Evolutionary conservation across 2,329 filamentous ascomycete species (phyloP), one percentile per base, ranked within the genome.

Genomic region (Corniculantispora saksenae): DNA sequence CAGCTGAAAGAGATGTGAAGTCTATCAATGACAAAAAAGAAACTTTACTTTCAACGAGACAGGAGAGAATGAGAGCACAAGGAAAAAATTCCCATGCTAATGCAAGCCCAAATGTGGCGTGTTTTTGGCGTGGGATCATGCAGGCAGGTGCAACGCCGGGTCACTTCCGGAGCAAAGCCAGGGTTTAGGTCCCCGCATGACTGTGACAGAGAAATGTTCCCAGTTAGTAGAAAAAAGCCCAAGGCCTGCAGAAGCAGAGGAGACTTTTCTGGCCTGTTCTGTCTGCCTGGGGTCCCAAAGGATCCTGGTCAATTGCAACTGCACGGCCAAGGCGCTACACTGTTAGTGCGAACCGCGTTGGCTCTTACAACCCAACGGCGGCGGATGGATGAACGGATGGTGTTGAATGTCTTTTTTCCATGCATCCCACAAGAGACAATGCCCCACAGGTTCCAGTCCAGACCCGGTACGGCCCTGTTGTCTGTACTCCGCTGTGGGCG

Each of bases 131-230:
- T 32, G 54, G 29, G 5, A 48, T n/a, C n/a, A 21, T 48, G 45
- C 45, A 48, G 45, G 21, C 35, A 57, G 40, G 40, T 47, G 38
- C 27, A 51, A n/a, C 19, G 6, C 45, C 57, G 57, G 57, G 40
- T 60, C 57, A 60, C 57, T 60, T 60, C 57, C 57, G 57, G 43
- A 35, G n/a, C 27, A 50, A 15, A 17, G 40, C 43, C 40, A 29
- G 25, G 25, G 56, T 25, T 19, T 12, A 8, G 38, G 25, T 43
- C 54, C 56, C 54, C 35, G 54, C 19, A 13, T 25, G 25, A 35
- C 3, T 12, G n/a, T 56, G 54, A 43, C 35, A 8, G 35, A 57
- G 48, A 13, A 48, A 21, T 45, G 54, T 29, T 19, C 35, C n/a
- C 35, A 57, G n/a, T 55, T 27, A 32, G 13, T n/a, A 56, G n/a